Percentiles rank a stretch among this genome's conserved stretches.
phyloP scores from a whole-genome alignment of 768 basidiomycete species.

The Podaxis sp. region DNA sequence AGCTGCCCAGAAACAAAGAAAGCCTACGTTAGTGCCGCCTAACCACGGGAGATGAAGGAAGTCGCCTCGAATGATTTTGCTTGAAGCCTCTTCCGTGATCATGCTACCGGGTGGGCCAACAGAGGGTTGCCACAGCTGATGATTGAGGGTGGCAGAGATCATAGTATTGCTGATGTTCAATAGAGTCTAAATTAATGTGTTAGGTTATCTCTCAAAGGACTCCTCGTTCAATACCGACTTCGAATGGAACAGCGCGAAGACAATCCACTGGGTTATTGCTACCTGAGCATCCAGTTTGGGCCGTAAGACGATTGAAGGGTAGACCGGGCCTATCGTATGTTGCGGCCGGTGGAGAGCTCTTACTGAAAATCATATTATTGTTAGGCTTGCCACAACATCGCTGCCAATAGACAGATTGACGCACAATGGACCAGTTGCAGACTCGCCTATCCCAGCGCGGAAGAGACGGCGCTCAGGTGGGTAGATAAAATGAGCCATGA shows the following conservation, averaged over 20 bases:
- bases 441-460: conserved; percentile 54
- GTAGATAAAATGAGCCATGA: conserved; percentile 48
- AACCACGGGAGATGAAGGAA: conserved; percentile 56
- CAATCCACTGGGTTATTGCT: conserved; percentile 41
- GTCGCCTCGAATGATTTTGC: conserved; percentile 42
- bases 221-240: conserved; percentile 27
- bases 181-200: conserved; percentile 38
- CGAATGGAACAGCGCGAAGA: conserved; percentile 44
- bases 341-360: conserved; percentile 44
- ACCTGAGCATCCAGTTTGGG: conserved; percentile 44
- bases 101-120: conserved; percentile 54
- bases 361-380: conserved; percentile 32
- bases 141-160: conserved; percentile 45
- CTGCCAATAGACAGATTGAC: conserved; percentile 18
- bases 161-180: conserved; percentile 46
- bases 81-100: conserved; percentile 44
- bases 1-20: no score
- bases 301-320: conserved; percentile 47
- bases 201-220: background rate
- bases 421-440: conserved; percentile 54
- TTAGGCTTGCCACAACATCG: background rate
- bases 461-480: conserved; percentile 38
- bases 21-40: conserved; percentile 54
- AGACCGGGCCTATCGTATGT: conserved; percentile 53
- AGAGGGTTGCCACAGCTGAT: conserved; percentile 57